A percentile compares a stretch with the other conserved stretches of the same genome.
These are phyloP conservation scores for Excoecaria agallocha DNA, from an alignment of 345 rosid species.

Conservation along the genomic window DNA sequence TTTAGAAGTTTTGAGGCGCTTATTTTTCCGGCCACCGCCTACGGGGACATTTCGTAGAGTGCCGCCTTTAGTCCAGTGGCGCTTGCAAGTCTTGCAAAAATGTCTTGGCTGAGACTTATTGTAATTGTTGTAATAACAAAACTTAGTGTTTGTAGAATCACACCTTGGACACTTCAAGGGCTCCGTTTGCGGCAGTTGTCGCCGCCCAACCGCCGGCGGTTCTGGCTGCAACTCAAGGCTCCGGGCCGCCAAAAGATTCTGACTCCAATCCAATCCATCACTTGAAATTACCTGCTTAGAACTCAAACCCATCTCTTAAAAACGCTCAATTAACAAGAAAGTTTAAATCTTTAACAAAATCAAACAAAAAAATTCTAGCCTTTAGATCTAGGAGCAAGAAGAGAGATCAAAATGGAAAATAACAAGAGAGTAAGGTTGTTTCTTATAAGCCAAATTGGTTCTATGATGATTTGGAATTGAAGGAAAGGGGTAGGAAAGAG, in stretches of 20 bases:
- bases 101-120: constrained; percentile 88
- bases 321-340: not conserved
- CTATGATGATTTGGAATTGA: constrained; percentile 9
- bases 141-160: constrained; percentile 84
- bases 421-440: constrained; percentile 19
- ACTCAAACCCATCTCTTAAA: constrained; percentile 45
- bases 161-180: constrained; percentile 84
- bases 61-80: constrained; percentile 97
- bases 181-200: constrained; percentile 40
- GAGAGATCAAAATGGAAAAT: constrained; percentile 30
- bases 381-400: constrained; percentile 39
- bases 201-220: constrained; percentile 30
- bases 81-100: constrained; percentile 84
- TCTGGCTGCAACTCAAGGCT: constrained; percentile 31
- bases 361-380: constrained; percentile 17
- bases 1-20: constrained; percentile 44
- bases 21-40: constrained; percentile 84
- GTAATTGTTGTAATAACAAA: constrained; percentile 89
- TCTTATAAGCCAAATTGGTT: constrained; percentile 19
- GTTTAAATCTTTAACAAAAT: not conserved
- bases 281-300: constrained; percentile 41
- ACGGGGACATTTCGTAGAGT: constrained; percentile 81
- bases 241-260: constrained; percentile 39
- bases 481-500: constrained; percentile 41
- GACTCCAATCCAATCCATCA: constrained; percentile 47